Conservation (phyloP, 2,329 filamentous ascomycete genomes). For the Aurifilum marmelostoma region DNA sequence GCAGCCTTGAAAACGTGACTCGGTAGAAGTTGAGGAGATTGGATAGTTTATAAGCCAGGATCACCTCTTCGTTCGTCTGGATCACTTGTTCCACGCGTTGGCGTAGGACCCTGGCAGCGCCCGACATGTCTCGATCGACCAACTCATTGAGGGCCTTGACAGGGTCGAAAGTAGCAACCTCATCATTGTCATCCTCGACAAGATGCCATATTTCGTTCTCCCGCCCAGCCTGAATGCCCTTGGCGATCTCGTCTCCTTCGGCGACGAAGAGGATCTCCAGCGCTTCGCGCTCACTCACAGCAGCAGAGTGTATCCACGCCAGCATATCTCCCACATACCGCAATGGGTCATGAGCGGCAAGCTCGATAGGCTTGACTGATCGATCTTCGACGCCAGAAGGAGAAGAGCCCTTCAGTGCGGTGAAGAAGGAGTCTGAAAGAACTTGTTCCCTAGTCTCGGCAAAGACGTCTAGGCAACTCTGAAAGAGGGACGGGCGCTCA, state of each 20-base stretch:
- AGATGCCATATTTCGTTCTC: constrained; percentile 85
- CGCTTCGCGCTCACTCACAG: constrained; percentile 91
- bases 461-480: constrained; percentile 91
- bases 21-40: constrained; percentile 91
- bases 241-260: constrained; percentile 85
- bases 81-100: constrained; percentile 91
- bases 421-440: constrained; percentile 85
- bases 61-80: constrained; percentile 87
- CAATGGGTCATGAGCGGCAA: constrained; percentile 87
- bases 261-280: constrained; percentile 89
- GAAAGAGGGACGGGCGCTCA: constrained; percentile 86
- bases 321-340: constrained; percentile 97
- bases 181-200: constrained; percentile 59
- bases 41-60: constrained; percentile 85
- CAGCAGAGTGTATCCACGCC: constrained; percentile 92
- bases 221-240: constrained; percentile 76
- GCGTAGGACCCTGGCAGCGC: constrained; percentile 80
- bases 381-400: constrained; percentile 61
- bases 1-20: constrained; percentile 78
- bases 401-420: constrained; percentile 76
- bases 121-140: constrained; percentile 82
- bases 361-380: constrained; percentile 85
- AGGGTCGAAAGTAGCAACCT: constrained; percentile 69
- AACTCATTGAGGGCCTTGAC: constrained; percentile 81
- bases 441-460: constrained; percentile 86